Base-by-base conservation (phyloP, 148 eudicot species). In the Spergularia marina region DNA sequence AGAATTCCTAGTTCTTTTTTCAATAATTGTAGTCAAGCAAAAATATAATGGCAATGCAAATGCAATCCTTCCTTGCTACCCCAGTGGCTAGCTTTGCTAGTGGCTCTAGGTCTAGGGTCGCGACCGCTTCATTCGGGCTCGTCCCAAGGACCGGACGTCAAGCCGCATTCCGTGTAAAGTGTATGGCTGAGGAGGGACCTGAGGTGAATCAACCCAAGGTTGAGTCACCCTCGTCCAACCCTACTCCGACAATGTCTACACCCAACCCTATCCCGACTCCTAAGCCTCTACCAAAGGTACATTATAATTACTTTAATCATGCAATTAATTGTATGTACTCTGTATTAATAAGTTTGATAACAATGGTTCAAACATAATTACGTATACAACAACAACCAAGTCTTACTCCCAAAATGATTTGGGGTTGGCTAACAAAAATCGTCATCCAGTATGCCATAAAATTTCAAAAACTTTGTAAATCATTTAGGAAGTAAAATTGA, bases 1-100 rank as follows among this genome's bases (percentile, higher is more conserved):
- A 23, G 25, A 23, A 23, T 23, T 23, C 25, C 1, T 23, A 23
- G 25, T 1, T 0, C 6, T 7, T 41, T 41, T 41, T 7, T 0
- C 44, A 41, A 41, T 1, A 7, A 5, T 41, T 4, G 2, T 41
- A 1, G 8, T 7, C 2, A 0, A 59, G 0, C 7, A 7, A 18
- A 23, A 23, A 49, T 9, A 23, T n/a, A 18, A 60, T 71, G 71
- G 80, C 87, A 13, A 53, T 74, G 63, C 78, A 70, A 21, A 51
- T 82, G 77, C 89, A 86, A 66, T 67, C 84, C 58, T 8, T 78
- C 11, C 53, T 80, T 14, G 80, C 25, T 3, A 74, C 73, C 36
- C 79, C 87, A 0, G n/a, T 44, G 2, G 8, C 57, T 7, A 58
- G 73, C 34, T 49, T 64, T 5, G 18, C 39, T 1, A 71, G 10